Percentiles rank a stretch among this genome's conserved stretches.
Conservation (phyloP, 78 protist genomes). For the Isochrysis galbana region DNA sequence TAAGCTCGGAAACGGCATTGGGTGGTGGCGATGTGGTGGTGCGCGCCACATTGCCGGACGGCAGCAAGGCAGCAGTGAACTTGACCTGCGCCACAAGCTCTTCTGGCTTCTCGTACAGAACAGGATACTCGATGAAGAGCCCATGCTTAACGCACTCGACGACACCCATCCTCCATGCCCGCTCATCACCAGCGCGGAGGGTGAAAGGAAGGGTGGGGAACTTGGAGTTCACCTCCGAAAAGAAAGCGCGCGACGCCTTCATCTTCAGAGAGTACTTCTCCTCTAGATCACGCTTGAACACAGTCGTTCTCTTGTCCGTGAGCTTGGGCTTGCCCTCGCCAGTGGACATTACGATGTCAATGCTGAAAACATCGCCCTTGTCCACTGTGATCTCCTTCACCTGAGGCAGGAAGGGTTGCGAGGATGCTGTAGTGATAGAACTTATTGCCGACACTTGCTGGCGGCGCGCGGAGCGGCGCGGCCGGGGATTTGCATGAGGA, state of each 20-base stretch:
- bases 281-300: slow-evolving; percentile 87
- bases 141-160: slow-evolving; percentile 84
- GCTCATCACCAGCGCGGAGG: slow-evolving; percentile 72
- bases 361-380: slow-evolving; percentile 73
- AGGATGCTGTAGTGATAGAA: too few relatives aligned
- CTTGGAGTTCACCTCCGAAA: slow-evolving; percentile 43
- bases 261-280: slow-evolving; percentile 79
- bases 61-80: slow-evolving; percentile 70
- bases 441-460: too few relatives aligned
- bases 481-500: too few relatives aligned
- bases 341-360: slow-evolving; percentile 89
- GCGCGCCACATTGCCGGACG: slow-evolving; percentile 34
- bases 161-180: slow-evolving; percentile 78
- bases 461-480: too few relatives aligned
- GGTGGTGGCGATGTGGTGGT: background rate
- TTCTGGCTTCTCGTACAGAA: slow-evolving; percentile 68
- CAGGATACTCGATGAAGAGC: slow-evolving; percentile 86
- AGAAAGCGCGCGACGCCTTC: slow-evolving; percentile 80
- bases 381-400: slow-evolving; percentile 46
- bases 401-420: too few relatives aligned
- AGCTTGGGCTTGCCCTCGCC: slow-evolving; percentile 59
- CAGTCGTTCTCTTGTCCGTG: slow-evolving; percentile 62
- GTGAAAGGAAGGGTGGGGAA: slow-evolving; percentile 50
- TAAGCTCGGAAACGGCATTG: background rate
- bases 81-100: slow-evolving; percentile 88